A percentile compares a stretch with the other conserved stretches of the same genome.
phyloP scores from a whole-genome alignment of 2,329 filamentous ascomycete species.

The Penicillium aurantiogriseum region DNA sequence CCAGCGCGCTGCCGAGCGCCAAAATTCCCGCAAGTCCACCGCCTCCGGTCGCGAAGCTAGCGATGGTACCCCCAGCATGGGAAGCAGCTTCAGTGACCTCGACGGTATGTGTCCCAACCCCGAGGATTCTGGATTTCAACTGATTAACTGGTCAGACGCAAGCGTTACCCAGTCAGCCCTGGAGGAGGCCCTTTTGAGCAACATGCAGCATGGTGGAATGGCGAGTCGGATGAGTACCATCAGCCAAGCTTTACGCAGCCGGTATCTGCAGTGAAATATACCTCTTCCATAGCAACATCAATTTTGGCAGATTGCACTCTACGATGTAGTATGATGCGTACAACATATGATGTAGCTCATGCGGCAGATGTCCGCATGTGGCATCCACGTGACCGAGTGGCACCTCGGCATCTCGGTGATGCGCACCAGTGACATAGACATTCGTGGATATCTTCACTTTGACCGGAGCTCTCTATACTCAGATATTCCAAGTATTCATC shows the following conservation, averaged over 20 bases:
- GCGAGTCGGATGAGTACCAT: slow-evolving; percentile 52
- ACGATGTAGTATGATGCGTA: neutral
- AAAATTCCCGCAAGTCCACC: slow-evolving; percentile 47
- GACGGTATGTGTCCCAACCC: slow-evolving; percentile 48
- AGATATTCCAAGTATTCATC: neutral
- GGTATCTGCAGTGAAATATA: slow-evolving; percentile 43
- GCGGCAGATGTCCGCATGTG: neutral
- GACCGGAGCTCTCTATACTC: neutral
- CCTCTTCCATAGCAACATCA: neutral
- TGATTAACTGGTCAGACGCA: slow-evolving; percentile 46
- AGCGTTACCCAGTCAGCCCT: slow-evolving; percentile 65
- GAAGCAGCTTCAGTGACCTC: slow-evolving; percentile 64
- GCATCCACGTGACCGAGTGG: slow-evolving; percentile 8
- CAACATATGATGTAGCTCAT: neutral
- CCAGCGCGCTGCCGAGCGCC: slow-evolving; percentile 49
- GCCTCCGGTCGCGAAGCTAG: slow-evolving; percentile 46
- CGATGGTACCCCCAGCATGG: slow-evolving; percentile 61
- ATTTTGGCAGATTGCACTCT: neutral
- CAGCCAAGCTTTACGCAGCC: slow-evolving; percentile 55
- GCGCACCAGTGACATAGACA: neutral
- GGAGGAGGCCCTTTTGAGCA: slow-evolving; percentile 62
- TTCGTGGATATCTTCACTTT: neutral
- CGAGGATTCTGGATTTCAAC: neutral
- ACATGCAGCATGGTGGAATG: slow-evolving; percentile 57
- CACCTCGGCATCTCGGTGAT: neutral